Conservation (phyloP, 2,329 filamentous ascomycete genomes). For the Monosporascus sp. region DNA sequence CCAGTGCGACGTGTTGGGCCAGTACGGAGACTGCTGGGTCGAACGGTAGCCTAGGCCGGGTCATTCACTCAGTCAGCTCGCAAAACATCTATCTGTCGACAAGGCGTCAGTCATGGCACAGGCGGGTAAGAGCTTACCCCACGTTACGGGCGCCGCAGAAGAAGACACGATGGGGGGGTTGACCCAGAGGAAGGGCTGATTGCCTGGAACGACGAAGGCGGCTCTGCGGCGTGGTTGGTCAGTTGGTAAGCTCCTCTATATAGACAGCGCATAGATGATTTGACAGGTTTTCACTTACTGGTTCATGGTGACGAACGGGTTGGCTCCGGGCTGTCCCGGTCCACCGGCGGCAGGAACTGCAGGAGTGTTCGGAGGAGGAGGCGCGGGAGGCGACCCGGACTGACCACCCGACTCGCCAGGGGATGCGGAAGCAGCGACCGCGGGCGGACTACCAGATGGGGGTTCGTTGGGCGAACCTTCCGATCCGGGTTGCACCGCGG, state of each 20-base stretch:
- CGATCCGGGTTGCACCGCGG: neutral
- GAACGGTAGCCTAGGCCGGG: neutral
- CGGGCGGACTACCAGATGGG: neutral
- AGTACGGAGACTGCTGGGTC: neutral
- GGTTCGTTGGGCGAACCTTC: neutral
- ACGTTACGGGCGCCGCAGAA: constrained; percentile 7
- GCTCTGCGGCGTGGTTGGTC: neutral
- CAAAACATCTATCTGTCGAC: no score
- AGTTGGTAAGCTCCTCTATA: neutral
- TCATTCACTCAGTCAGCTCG: neutral
- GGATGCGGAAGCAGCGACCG: neutral
- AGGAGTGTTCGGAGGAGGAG: neutral
- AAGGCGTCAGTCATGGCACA: no score
- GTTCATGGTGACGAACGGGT: neutral
- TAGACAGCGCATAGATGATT: no score
- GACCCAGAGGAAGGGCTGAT: constrained; percentile 10
- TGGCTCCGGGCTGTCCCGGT: neutral
- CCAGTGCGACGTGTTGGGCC: neutral
- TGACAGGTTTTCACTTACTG: neutral
- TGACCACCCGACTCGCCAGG: neutral
- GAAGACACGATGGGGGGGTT: constrained; percentile 12
- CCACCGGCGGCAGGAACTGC: neutral
- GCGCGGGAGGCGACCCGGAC: neutral
- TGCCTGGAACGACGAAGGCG: neutral
- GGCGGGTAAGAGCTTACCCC: constrained; percentile 6